Evolutionary conservation across 108 stramenopile genomes (phyloP).

Genomic region (Bacterosira constricta): DNA sequence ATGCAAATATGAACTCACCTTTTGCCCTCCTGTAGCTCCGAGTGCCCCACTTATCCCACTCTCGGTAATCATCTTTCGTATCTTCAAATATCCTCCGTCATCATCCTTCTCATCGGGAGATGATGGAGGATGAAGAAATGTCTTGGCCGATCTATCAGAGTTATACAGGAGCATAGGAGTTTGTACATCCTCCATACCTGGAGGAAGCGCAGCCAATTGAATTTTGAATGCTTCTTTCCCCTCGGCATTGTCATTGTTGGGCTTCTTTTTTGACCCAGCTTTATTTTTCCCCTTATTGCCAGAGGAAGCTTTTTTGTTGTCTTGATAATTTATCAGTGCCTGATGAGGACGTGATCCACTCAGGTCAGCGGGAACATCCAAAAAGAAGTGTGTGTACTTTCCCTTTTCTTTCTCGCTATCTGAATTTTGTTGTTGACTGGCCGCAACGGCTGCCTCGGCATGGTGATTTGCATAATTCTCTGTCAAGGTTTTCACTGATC

Average conservation of each 20-base stretch:
- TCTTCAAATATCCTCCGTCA: conserved; percentile 61
- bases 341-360: conserved; percentile 63
- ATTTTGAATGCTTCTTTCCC: conserved; percentile 64
- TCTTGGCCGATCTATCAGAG: conserved; percentile 45
- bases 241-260: conserved; percentile 6
- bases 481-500: conserved; percentile 42
- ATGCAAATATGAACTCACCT: conserved; percentile 15
- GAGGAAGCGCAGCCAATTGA: conserved; percentile 57
- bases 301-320: conserved; percentile 23
- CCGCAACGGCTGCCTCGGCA: conserved; percentile 32
- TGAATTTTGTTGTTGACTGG: conserved; percentile 7
- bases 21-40: conserved; percentile 56
- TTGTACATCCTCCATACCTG: conserved; percentile 34
- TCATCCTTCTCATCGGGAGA: conserved; percentile 21
- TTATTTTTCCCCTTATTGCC: conserved; percentile 2
- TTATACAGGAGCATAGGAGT: conserved; percentile 73
- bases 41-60: conserved; percentile 53
- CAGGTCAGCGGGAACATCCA: conserved; percentile 63
- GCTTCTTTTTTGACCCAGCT: conserved; percentile 19
- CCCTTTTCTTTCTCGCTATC: conserved; percentile 4
- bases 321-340: conserved; percentile 68
- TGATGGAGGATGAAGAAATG: conserved; percentile 71
- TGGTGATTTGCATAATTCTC: conserved; percentile 52
- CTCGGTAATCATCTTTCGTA: conserved; percentile 45
- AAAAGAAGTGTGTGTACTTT: conserved; percentile 61